These are phyloP conservation scores for Colletotrichum sansevieriae DNA, from an alignment of 2,329 filamentous ascomycete species.

Conservation along the genomic window DNA sequence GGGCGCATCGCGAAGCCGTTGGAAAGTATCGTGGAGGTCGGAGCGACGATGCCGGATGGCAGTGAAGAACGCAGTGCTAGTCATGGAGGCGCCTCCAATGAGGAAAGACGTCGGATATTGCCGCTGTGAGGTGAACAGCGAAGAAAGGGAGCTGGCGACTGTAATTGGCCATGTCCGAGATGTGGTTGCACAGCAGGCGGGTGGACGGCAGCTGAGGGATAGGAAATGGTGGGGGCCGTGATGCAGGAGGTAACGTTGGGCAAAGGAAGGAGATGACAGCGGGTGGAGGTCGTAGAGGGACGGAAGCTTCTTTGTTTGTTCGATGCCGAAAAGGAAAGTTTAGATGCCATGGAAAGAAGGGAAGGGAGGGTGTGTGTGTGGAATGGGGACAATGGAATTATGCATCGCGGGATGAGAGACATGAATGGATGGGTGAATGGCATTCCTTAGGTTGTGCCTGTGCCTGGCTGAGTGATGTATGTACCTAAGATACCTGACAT, in stretches of 20 bases:
- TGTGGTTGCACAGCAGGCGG: background rate
- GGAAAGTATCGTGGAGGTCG: background rate
- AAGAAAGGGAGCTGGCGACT: background rate
- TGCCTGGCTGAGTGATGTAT: background rate
- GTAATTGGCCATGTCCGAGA: background rate
- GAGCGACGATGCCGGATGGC: background rate
- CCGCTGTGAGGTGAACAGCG: slow-evolving; percentile 15
- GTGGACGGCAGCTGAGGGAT: slow-evolving; percentile 10
- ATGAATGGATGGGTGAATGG: background rate
- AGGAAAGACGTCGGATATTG: slow-evolving; percentile 28
- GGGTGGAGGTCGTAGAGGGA: slow-evolving; percentile 9
- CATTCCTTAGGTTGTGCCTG: background rate
- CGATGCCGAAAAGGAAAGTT: slow-evolving; percentile 11
- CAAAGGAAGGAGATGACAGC: slow-evolving; percentile 23
- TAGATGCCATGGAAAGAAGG: background rate
- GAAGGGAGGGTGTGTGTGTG: background rate
- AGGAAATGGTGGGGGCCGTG: background rate
- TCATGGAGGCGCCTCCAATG: slow-evolving; percentile 12
- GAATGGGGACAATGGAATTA: background rate
- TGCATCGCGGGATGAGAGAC: slow-evolving; percentile 5
- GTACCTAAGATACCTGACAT: background rate
- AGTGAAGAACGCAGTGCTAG: background rate
- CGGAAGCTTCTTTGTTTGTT: slow-evolving; percentile 28
- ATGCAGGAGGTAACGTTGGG: slow-evolving; percentile 8
- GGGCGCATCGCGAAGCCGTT: background rate